Evolutionary conservation across 208 protist genomes (phyloP).

Genomic region (Lotmaria passim): DNA sequence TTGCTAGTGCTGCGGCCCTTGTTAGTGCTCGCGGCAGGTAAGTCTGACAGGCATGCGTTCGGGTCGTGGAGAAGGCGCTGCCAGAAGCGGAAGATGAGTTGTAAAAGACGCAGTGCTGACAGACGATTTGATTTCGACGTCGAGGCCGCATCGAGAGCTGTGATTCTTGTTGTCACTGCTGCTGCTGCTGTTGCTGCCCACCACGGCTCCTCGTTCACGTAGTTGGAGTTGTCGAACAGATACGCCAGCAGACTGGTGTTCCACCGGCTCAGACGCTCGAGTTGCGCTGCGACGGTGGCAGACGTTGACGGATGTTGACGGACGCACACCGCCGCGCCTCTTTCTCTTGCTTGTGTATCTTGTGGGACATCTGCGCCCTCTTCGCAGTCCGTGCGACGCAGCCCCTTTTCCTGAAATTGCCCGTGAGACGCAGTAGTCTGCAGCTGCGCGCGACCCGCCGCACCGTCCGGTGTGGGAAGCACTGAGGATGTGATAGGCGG

Average conservation of each 20-base stretch:
- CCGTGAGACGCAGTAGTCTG: not conserved
- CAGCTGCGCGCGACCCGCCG: not conserved
- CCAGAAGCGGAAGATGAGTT: conserved; percentile 26
- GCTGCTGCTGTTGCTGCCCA: not conserved
- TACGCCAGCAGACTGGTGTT: not conserved
- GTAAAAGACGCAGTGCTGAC: conserved; percentile 13
- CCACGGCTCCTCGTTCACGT: not conserved
- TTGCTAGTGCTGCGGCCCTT: not conserved
- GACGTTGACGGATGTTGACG: not conserved
- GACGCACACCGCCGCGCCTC: not conserved
- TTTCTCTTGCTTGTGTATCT: not conserved
- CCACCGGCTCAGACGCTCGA: not conserved
- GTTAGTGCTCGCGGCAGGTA: too few relatives aligned
- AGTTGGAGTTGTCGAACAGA: not conserved
- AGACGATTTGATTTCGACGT: not conserved
- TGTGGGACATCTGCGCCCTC: too few relatives aligned
- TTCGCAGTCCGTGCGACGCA: too few relatives aligned
- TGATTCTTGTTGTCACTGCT: not conserved
- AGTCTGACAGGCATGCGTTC: too few relatives aligned
- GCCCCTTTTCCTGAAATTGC: too few relatives aligned
- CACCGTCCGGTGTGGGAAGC: not conserved
- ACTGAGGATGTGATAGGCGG: not conserved
- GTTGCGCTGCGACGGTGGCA: not conserved
- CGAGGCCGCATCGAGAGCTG: not conserved
- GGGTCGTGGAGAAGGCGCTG: conserved; percentile 7